A percentile compares a stretch with the other conserved stretches of the same genome.
These are phyloP conservation scores for Guillardia theta DNA, from an alignment of 78 protist genomes.

Conservation along the genomic window DNA sequence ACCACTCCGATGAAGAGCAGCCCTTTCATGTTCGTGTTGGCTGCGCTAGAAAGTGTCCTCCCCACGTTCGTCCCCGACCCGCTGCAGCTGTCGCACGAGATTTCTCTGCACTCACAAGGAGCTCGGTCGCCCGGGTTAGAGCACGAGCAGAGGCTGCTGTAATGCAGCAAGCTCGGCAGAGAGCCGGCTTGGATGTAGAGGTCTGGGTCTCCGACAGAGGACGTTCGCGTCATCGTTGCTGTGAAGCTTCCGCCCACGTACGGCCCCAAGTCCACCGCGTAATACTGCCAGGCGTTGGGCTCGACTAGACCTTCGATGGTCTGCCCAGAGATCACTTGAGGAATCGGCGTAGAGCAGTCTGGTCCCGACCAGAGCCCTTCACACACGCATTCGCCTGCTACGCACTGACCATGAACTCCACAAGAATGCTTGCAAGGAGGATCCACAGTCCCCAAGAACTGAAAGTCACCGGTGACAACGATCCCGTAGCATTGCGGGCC, in stretches of 20 bases:
- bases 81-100: neutral
- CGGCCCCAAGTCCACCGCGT: neutral
- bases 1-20: neutral
- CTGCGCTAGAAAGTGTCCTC: neutral
- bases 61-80: neutral
- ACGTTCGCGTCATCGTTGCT: neutral
- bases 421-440: neutral
- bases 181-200: neutral
- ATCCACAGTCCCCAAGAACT: neutral
- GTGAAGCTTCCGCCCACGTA: neutral
- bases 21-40: neutral
- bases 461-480: neutral
- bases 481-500: conserved; percentile 24
- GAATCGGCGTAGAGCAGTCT: neutral
- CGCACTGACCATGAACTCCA: neutral
- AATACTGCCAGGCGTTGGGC: neutral
- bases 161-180: neutral
- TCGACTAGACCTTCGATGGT: neutral
- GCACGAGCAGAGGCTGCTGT: neutral
- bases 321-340: neutral
- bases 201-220: neutral
- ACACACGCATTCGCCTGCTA: neutral
- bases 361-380: neutral
- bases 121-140: neutral
- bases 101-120: neutral